Evolutionary conservation across 2,329 filamentous ascomycete species (phyloP), one percentile per base, ranked within the genome.

Genomic region (Aspergillus japonicus): DNA sequence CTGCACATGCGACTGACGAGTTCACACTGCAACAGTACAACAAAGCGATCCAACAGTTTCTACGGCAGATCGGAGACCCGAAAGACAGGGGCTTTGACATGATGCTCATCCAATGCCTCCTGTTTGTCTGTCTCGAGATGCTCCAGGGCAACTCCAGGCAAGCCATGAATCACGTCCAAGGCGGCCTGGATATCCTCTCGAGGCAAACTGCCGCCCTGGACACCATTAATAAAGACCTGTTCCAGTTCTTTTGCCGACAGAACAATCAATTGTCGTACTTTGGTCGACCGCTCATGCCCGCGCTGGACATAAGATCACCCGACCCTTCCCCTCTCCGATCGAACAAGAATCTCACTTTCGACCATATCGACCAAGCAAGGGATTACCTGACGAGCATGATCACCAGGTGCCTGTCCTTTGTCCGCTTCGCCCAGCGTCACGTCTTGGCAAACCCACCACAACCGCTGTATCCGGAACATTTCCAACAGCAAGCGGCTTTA

Each of bases 1-100:
- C 47, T 5, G 21, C 14, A 5, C 47, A 58, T 3, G 61, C 65
- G 5, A 47, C 39, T 4, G 64, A 68, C 57, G 70, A 65, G 11
- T 80, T 81, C 47, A 76, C 74, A 11, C 66, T 81, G 21, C 72
- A 71, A 7, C 79, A 84, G 62, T 85, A 85, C 64, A 80, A 80
- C 59, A 78, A 78, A 56, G 79, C 82, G 3, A 80, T 85, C 39
- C 59, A 60, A 4, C 68, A 71, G 0, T 74, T 75, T 19, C 64
- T 83, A n/a, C 35, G 57, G 2, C 53, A 61, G 24, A 62, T 83
- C 35, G 39, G 24, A 4, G 49, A 10, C 5, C 19, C 54, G 3
- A 26, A 54, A 7, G 42, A 35, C 5, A 11, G 23, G 19, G 47
- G 48, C 8, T 31, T 55, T 8, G 54, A 67, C n/a, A 16, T 61